These are phyloP conservation scores for Rhododendron vialii DNA, from an alignment of 148 eudicot species.

Conservation along the genomic window DNA sequence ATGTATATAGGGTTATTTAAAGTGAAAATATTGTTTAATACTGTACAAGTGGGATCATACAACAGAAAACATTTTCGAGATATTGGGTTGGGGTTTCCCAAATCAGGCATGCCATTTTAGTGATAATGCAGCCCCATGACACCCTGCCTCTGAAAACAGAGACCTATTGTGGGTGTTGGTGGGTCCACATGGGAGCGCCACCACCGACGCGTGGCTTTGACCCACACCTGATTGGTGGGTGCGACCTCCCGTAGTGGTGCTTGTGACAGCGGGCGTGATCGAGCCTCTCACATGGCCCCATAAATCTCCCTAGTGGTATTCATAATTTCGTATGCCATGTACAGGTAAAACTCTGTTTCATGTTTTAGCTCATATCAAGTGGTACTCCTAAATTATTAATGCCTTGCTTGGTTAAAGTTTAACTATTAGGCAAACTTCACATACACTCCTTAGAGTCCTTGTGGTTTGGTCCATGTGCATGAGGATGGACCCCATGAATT, in stretches of 20 bases:
- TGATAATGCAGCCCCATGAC: neutral
- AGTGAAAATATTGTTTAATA: neutral
- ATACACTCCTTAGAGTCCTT: neutral
- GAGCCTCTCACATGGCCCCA: slow-evolving; percentile 9
- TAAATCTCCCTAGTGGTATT: neutral
- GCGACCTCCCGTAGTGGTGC: slow-evolving; percentile 6
- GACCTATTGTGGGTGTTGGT: slow-evolving; percentile 1
- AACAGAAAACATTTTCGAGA: slow-evolving; percentile 9
- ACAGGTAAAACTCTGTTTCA: neutral
- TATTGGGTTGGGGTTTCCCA: slow-evolving; percentile 9
- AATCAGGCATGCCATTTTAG: neutral
- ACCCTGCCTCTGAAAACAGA: neutral
- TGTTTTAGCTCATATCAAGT: neutral
- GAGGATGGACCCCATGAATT: too few species aligned
- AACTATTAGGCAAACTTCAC: neutral
- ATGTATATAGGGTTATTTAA: too few species aligned
- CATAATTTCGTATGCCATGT: neutral
- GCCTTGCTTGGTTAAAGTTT: neutral
- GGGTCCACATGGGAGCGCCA: neutral
- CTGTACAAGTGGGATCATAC: neutral
- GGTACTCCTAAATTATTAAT: neutral
- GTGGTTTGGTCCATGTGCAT: neutral
- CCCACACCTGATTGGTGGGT: neutral
- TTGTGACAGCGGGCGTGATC: slow-evolving; percentile 10
- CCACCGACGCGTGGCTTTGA: slow-evolving; percentile 3